These are phyloP conservation scores for Paramecium octaurelia DNA, from an alignment of 73 alveolate species.

Conservation along the genomic window DNA sequence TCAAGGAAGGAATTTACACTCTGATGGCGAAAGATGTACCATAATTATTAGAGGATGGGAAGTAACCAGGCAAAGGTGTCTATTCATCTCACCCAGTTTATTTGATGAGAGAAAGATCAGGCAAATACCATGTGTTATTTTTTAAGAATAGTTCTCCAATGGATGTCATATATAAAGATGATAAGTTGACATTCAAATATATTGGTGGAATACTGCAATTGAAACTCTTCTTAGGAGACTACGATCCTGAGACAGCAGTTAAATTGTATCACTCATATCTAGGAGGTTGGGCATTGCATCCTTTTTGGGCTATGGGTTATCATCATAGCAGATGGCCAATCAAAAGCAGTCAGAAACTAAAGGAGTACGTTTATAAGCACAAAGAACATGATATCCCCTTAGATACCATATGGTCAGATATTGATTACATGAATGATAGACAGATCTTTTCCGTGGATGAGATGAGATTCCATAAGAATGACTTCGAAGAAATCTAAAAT, in stretches of 20 bases:
- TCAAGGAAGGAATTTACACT: slow-evolving; percentile 87
- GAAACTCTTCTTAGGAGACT: slow-evolving; percentile 53
- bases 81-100: slow-evolving; percentile 94
- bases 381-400: slow-evolving; percentile 65
- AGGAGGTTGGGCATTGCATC: slow-evolving; percentile 78
- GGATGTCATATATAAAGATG: slow-evolving; percentile 15
- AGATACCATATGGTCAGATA: slow-evolving; percentile 80
- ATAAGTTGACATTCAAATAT: slow-evolving; percentile 40
- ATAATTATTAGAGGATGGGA: slow-evolving; percentile 82
- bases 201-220: slow-evolving; percentile 45
- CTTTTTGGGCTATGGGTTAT: slow-evolving; percentile 77
- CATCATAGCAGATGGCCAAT: slow-evolving; percentile 79
- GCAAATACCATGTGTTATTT: slow-evolving; percentile 49
- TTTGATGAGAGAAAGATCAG: slow-evolving; percentile 65
- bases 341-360: slow-evolving; percentile 37
- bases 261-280: slow-evolving; percentile 47
- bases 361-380: slow-evolving; percentile 52
- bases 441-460: slow-evolving; percentile 63
- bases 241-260: slow-evolving; percentile 61
- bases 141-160: slow-evolving; percentile 49
- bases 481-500: slow-evolving; percentile 38
- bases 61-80: slow-evolving; percentile 87
- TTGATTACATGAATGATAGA: slow-evolving; percentile 71
- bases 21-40: slow-evolving; percentile 86
- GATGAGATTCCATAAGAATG: neutral